Base-by-base conservation (phyloP, 108 stramenopile species). In the Fistulifera solaris region DNA sequence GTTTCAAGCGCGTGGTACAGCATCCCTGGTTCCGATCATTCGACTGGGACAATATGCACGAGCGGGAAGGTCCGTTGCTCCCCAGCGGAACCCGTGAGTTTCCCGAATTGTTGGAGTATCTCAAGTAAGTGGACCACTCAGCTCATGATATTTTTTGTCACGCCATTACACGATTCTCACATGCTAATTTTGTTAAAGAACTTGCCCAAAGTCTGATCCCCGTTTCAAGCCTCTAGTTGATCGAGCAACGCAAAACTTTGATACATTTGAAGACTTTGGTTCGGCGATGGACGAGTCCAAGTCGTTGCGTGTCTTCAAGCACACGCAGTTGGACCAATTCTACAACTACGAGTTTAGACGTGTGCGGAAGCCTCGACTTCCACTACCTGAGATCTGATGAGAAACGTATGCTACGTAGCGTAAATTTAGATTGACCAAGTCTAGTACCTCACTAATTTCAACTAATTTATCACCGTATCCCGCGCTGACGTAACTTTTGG, bases 261-360 rank as follows among this genome's bases (percentile, higher is more conserved):
- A 94, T 53, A 90, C 86, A 8, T 94, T 94, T 68, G 87, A 89
- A 48, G 93, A 94, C 60, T 83, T 68, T 59, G 90, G 90, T 38
- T 63, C 65, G 52, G 74, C 77, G 18, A 67, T 93, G 40, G 87
- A 87, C 27, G 63, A 77, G 15, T 76, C 69, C 24, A 78, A 76
- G 49, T 71, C 67, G 48, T 1, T 23, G 16, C 59, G 72, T 42
- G 73, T 73, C 17, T 23, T 49, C 11, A 70, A 68, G 7, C 68
- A 72, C 48, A n/a, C 43, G 3, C 61, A 65, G 44, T 68, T 93
- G 27, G 90, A 93, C 53, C 90, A 93, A 60, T 88, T 93, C 56
- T 88, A 86, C 62, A 87, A 88, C 54, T 93, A 93, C 62, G 78
- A 77, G 52, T 93, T 88, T 54, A 69, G 87, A 39, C 79, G 90